These are phyloP conservation scores for Chenopodium berlandieri DNA, from an alignment of 148 eudicot genomes.

Conservation along the genomic window DNA sequence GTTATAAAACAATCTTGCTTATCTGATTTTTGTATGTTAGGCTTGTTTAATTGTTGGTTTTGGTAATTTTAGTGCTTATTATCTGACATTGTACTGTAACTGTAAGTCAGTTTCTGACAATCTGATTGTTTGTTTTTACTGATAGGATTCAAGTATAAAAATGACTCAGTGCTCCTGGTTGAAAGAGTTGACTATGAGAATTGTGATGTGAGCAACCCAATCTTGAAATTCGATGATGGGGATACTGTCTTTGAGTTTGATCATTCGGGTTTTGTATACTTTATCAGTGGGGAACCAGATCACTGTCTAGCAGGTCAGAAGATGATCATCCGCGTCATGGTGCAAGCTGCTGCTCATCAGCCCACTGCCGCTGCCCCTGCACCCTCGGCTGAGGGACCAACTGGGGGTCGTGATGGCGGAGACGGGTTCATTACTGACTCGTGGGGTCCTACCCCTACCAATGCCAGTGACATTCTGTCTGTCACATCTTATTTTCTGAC, in stretches of 20 bases:
- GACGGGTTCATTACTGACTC: conserved; percentile 23
- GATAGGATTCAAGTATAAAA: conserved; percentile 62
- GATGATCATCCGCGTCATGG: conserved; percentile 65
- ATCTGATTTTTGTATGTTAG: neutral
- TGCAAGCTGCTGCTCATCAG: conserved; percentile 30
- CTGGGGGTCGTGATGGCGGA: conserved; percentile 6
- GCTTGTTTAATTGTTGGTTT: neutral
- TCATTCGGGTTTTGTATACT: conserved; percentile 58
- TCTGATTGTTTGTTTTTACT: neutral
- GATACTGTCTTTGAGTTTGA: conserved; percentile 48
- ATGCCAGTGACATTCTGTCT: conserved; percentile 34
- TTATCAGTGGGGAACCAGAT: conserved; percentile 61
- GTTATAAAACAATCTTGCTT: neutral
- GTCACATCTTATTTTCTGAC: conserved; percentile 42
- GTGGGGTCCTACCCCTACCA: conserved; percentile 38
- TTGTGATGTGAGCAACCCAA: conserved; percentile 44
- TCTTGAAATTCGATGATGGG: conserved; percentile 53
- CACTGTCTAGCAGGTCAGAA: conserved; percentile 66
- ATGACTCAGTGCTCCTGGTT: conserved; percentile 69
- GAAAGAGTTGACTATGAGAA: conserved; percentile 38
- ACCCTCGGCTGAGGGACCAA: conserved; percentile 35
- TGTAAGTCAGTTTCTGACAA: neutral
- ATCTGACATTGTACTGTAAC: neutral
- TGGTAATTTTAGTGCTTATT: neutral
- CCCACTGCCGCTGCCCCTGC: conserved; percentile 20